phyloP scores from a whole-genome alignment of 2,329 filamentous ascomycete genomes.

The Trichophyton rubrum region DNA sequence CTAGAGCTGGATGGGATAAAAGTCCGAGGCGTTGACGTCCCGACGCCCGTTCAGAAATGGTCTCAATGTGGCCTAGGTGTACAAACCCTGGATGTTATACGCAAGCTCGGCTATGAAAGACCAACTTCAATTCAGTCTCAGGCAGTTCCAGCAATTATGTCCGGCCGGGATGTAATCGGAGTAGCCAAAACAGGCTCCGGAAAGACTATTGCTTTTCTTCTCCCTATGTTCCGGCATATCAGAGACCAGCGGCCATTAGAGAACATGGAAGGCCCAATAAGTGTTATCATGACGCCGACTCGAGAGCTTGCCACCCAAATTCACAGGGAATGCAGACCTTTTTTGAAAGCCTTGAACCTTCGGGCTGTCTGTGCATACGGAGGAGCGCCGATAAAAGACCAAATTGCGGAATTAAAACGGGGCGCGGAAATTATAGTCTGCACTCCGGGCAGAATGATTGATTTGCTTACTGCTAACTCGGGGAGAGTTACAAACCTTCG shows the following conservation, averaged over 20 bases:
- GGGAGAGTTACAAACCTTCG: slow-evolving; percentile 87
- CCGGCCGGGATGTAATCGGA: slow-evolving; percentile 85
- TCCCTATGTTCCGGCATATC: slow-evolving; percentile 97
- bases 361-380: slow-evolving; percentile 88
- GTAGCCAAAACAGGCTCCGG: slow-evolving; percentile 96
- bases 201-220: slow-evolving; percentile 88
- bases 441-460: slow-evolving; percentile 89
- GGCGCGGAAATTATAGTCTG: slow-evolving; percentile 92
- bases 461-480: slow-evolving; percentile 82
- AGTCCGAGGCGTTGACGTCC: slow-evolving; percentile 73
- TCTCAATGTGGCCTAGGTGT: slow-evolving; percentile 85
- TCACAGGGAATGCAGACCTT: slow-evolving; percentile 86
- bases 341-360: slow-evolving; percentile 72
- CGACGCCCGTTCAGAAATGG: slow-evolving; percentile 92
- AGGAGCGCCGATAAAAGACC: slow-evolving; percentile 89
- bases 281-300: slow-evolving; percentile 84
- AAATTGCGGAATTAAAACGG: slow-evolving; percentile 91
- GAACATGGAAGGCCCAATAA: slow-evolving; percentile 74
- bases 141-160: slow-evolving; percentile 89
- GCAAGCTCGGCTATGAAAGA: slow-evolving; percentile 67
- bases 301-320: slow-evolving; percentile 91
- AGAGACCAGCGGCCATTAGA: slow-evolving; percentile 78
- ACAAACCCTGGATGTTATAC: slow-evolving; percentile 75
- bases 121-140: slow-evolving; percentile 93
- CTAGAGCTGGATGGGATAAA: slow-evolving; percentile 92